Base-by-base conservation (phyloP, 140 eudicot genomes). In the Erigeron philadelphicus region DNA sequence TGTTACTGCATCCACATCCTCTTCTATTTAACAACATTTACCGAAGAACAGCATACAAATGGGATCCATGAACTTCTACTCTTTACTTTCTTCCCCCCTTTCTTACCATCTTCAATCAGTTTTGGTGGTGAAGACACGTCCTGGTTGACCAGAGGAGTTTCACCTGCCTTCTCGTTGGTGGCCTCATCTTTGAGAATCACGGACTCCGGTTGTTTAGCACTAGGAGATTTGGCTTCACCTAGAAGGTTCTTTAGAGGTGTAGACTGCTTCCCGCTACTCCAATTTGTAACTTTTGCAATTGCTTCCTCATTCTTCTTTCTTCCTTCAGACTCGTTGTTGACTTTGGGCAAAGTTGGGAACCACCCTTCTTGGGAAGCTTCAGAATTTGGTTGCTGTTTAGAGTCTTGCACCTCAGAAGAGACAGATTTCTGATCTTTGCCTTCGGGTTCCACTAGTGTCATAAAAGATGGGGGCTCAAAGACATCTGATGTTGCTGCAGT, bases 41-140 rank as follows among this genome's bases (percentile, higher is more conserved):
- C 90, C 1, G 96, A 91, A 64, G 95, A 88, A 79, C 98, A 92
- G 73, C 98, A 92, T 2, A 69, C 81, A 68, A 92, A 92, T 16
- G 95, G 98, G 11, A 83, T 81, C 96, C 98, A 92, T 4, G 72
- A 85, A 15, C 88, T 71, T 70, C 54, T 84, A 53, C 91, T 80
- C 77, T 81, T 83, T 35, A 52, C 76, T 53, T 81, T 88, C 86
- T 75, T 86, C 83, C 81, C 81, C 61, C 67, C 92, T 68, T 84
- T 92, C 85, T 88, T 88, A 1, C 68, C 87, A 64, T 88, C 84
- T 35, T 80, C 76, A 15, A 86, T 87, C 69, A 84, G 76, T 67
- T 83, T 88, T 38, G 96, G 96, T 0, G 97, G 95, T 6, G 96
- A 91, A 12, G 61, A 55, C 85, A 84, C 75, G 54, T 84, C 96